These are phyloP conservation scores for Colletotrichum phormii DNA, from an alignment of 2,329 filamentous ascomycete genomes.

Conservation along the genomic window DNA sequence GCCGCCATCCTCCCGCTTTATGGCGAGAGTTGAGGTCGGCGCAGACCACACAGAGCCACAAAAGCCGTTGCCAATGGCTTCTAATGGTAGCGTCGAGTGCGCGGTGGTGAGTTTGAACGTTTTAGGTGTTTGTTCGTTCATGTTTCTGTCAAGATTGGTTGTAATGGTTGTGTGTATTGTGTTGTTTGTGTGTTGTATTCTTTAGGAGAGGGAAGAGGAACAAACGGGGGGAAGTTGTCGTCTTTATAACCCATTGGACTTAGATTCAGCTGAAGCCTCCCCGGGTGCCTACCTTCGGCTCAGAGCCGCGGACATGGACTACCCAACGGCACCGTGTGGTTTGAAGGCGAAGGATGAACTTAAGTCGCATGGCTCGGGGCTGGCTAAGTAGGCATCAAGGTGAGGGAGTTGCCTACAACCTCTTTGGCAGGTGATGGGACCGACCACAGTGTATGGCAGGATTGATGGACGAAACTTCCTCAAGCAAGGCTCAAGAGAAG, in stretches of 20 bases:
- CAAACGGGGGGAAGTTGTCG: too few species aligned
- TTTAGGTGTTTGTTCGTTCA: not conserved
- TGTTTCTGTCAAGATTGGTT: not conserved
- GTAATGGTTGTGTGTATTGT: too few species aligned
- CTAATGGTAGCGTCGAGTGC: not conserved
- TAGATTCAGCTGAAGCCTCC: too few species aligned
- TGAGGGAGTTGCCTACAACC: too few species aligned
- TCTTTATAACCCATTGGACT: too few species aligned
- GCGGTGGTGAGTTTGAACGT: not conserved
- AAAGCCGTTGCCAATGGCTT: conserved; percentile 14
- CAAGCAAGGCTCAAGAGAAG: not conserved
- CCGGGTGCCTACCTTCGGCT: too few species aligned
- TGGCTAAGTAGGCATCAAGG: not conserved
- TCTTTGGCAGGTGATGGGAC: not conserved
- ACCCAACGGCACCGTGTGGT: not conserved
- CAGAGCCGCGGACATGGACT: too few species aligned
- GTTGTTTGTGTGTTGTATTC: too few species aligned
- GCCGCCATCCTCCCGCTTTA: conserved; percentile 38
- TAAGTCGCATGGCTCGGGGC: not conserved
- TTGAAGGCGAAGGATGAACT: not conserved
- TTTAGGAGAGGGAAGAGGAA: too few species aligned
- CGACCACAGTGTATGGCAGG: too few species aligned
- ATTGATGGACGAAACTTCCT: not conserved
- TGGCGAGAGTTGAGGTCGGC: not conserved
- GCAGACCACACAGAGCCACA: conserved; percentile 31